These are phyloP conservation scores for Solanum raphanifolium DNA, from an alignment of 257 asterid species.

Conservation along the genomic window DNA sequence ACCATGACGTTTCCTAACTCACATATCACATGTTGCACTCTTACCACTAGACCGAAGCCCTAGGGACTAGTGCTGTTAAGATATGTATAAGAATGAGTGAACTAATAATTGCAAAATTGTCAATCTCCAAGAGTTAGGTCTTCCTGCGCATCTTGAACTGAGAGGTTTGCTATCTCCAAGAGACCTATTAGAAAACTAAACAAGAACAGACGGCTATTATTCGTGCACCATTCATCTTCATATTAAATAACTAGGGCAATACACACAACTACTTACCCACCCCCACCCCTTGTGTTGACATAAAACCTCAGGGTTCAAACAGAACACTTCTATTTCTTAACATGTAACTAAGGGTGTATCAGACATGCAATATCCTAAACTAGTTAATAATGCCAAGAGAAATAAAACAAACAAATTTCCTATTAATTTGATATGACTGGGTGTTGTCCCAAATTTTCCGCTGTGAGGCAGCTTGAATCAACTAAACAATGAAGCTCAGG, in stretches of 20 bases:
- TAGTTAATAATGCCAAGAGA: not conserved
- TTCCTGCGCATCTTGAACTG: not conserved
- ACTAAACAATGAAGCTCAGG: not conserved
- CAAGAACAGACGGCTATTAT: not conserved
- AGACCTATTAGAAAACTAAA: not conserved
- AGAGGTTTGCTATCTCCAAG: not conserved
- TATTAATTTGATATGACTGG: not conserved
- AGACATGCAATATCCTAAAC: not conserved
- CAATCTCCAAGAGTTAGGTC: not conserved
- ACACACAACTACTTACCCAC: not conserved
- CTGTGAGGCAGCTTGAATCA: not conserved
- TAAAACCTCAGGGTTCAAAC: not conserved
- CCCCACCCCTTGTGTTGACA: not conserved
- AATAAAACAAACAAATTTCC: not conserved
- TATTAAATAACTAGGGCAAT: not conserved
- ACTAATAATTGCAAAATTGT: not conserved
- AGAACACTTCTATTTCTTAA: not conserved
- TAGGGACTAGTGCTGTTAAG: not conserved
- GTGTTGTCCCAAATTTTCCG: not conserved
- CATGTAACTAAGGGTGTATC: not conserved
- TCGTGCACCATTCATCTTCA: not conserved
- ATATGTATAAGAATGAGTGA: not conserved
- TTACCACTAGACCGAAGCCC: not conserved
- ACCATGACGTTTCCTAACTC: not conserved
- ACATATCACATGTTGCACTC: not conserved